Evolutionary conservation across 192 early-diverging fungal genomes (phyloP).

Genomic region (Coemansia sp.): DNA sequence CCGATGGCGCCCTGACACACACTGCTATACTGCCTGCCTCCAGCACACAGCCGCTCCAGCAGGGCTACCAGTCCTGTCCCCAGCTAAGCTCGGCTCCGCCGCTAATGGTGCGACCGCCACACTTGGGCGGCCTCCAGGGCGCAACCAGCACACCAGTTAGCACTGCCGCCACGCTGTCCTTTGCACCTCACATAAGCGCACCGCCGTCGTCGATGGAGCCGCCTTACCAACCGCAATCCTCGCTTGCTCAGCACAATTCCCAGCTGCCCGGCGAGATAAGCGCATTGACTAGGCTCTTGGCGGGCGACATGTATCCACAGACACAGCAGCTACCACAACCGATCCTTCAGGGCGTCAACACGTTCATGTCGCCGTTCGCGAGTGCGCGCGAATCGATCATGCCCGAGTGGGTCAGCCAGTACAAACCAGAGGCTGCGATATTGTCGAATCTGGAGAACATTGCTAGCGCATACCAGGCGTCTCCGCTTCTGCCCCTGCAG

Average conservation of each 20-base stretch:
- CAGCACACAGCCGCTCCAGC: background rate
- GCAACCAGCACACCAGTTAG: background rate
- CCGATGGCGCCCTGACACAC: background rate
- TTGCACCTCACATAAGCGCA: background rate
- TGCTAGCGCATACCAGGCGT: constrained; percentile 39
- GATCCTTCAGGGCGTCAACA: constrained; percentile 47
- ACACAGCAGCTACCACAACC: constrained; percentile 49
- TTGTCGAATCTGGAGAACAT: constrained; percentile 47
- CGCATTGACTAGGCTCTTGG: constrained; percentile 34
- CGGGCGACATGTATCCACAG: constrained; percentile 48
- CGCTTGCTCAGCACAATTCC: background rate
- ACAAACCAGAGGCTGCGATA: constrained; percentile 45
- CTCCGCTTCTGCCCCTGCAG: constrained; percentile 27
- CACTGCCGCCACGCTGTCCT: background rate
- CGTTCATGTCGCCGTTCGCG: constrained; percentile 49
- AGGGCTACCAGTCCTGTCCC: background rate
- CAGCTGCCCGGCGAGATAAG: constrained; percentile 20
- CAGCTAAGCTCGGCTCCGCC: background rate
- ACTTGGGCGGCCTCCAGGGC: background rate
- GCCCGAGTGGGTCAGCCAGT: constrained; percentile 48
- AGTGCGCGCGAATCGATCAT: constrained; percentile 26
- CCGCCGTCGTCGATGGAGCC: background rate
- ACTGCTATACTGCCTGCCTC: constrained; percentile 9
- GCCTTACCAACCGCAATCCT: background rate
- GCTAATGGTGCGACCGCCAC: background rate